Evolutionary conservation across 2,329 filamentous ascomycete genomes (phyloP).

Genomic region (Niveomyces coronatus): DNA sequence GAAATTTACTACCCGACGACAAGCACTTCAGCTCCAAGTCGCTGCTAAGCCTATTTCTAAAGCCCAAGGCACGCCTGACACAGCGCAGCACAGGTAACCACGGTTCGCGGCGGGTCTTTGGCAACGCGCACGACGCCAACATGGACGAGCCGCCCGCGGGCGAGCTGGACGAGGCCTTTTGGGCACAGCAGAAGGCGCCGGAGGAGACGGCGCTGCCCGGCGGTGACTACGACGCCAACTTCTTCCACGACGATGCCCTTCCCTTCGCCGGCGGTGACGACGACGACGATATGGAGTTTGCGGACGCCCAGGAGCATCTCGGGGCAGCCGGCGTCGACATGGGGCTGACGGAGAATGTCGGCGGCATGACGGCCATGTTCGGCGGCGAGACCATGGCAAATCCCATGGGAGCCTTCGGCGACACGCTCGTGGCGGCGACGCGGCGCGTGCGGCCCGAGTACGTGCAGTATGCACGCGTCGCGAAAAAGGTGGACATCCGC

Average conservation of each 20-base stretch:
- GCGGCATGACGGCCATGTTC: slow-evolving; percentile 40
- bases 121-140: slow-evolving; percentile 27
- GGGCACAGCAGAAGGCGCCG: slow-evolving; percentile 63
- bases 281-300: slow-evolving; percentile 61
- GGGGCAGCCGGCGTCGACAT: slow-evolving; percentile 42
- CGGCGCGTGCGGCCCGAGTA: slow-evolving; percentile 55
- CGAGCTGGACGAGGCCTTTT: slow-evolving; percentile 92
- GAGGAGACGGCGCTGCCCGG: slow-evolving; percentile 49
- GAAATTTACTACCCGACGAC: slow-evolving; percentile 90
- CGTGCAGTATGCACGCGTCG: slow-evolving; percentile 58
- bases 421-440: slow-evolving; percentile 55
- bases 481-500: slow-evolving; percentile 62
- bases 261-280: slow-evolving; percentile 52
- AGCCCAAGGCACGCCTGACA: slow-evolving; percentile 79
- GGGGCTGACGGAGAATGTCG: slow-evolving; percentile 35
- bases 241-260: slow-evolving; percentile 84
- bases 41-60: slow-evolving; percentile 81
- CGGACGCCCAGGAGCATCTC: slow-evolving; percentile 69
- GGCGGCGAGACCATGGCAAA: slow-evolving; percentile 36
- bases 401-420: slow-evolving; percentile 47
- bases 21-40: slow-evolving; percentile 97
- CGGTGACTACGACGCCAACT: slow-evolving; percentile 91
- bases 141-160: slow-evolving; percentile 48
- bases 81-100: slow-evolving; percentile 45
- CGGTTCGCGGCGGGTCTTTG: slow-evolving; percentile 33